phyloP scores from a whole-genome alignment of 179 eudicot genomes.

The Beta corolliflora region DNA sequence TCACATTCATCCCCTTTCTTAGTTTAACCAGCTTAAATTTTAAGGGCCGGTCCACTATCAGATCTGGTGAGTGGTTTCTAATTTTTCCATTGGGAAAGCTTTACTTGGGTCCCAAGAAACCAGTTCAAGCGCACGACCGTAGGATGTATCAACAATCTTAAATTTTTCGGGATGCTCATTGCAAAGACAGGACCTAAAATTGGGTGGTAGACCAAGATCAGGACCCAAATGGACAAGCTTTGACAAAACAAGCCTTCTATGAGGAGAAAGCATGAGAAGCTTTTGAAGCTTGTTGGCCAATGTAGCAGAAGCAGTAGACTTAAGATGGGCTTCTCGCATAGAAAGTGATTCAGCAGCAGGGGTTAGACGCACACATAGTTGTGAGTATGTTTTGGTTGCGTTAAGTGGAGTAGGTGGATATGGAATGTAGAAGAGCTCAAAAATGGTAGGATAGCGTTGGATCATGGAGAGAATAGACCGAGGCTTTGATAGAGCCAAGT shows the following conservation, averaged over 20 bases:
- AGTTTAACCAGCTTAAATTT: constrained; percentile 82
- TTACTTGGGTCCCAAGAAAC: constrained; percentile 65
- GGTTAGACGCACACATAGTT: constrained; percentile 84
- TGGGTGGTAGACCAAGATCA: constrained; percentile 83
- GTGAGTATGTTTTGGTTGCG: constrained; percentile 56
- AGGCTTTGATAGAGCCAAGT: constrained; percentile 59
- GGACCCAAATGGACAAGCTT: constrained; percentile 87
- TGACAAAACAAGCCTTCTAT: constrained; percentile 64
- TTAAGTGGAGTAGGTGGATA: constrained; percentile 65
- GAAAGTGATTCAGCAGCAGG: constrained; percentile 77
- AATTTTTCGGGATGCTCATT: constrained; percentile 73
- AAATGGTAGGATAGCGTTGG: constrained; percentile 77
- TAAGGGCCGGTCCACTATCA: constrained; percentile 82
- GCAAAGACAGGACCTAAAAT: constrained; percentile 78
- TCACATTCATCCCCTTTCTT: constrained; percentile 73
- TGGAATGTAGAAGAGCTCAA: constrained; percentile 82
- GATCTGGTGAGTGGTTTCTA: constrained; percentile 36
- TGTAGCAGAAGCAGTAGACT: constrained; percentile 44
- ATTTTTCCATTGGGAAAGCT: constrained; percentile 47
- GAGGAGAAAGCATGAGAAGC: constrained; percentile 83
- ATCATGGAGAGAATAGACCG: constrained; percentile 73
- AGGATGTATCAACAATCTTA: constrained; percentile 81
- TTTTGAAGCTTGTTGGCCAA: constrained; percentile 79
- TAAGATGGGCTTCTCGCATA: constrained; percentile 54
- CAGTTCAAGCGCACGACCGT: constrained; percentile 94